Base-by-base conservation (phyloP, 768 basidiomycete genomes). In the Trametes elegans region DNA sequence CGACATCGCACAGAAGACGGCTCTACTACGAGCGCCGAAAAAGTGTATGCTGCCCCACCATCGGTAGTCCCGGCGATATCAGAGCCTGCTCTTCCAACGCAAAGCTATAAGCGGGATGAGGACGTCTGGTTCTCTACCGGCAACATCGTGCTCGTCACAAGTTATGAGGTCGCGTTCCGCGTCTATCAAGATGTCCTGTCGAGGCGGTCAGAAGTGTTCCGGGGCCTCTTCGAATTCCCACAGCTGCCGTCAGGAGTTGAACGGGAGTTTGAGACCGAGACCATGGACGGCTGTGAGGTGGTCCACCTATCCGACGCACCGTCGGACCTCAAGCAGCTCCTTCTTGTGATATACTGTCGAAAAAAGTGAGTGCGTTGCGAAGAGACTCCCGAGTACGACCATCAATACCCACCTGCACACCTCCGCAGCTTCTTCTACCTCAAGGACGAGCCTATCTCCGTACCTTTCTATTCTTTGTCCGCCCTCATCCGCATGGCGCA, bases 61-160 rank as follows among this genome's bases (percentile, higher is more conserved):
- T n/a, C 34, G 34, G 11, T 5, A 35, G 34, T 35, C 13, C n/a
- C n/a, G n/a, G n/a, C n/a, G n/a, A 13, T 35, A 35, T n/a, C 5
- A 13, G 34, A 13, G 11, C 34, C 34, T 35, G n/a, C 34, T 35
- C 6, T n/a, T 13, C 13, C 13, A 13, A 11, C 34, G 3, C 34
- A n/a, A n/a, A n/a, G n/a, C n/a, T n/a, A 14, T 1, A 32, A 42
- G 49, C 40, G 40, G 10, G 39, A 55, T 5, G 55, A 51, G 3
- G 32, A 44, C 11, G 9, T 60, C 63, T 89, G 85, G 85, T 88
- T 89, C 63, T 57, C 70, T 0, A 87, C 88, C 60, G 88, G 88
- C 10, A 89, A 87, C 62, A 71, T 88, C 41, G 71, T 87, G 44
- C 74, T 89, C 45, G 68, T 87, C 41, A 76, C 83, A 2, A 19